A percentile compares a stretch with the other conserved stretches of the same genome.
Conservation (phyloP, 805 yeast genomes). For the Sungouiella thailandica region DNA sequence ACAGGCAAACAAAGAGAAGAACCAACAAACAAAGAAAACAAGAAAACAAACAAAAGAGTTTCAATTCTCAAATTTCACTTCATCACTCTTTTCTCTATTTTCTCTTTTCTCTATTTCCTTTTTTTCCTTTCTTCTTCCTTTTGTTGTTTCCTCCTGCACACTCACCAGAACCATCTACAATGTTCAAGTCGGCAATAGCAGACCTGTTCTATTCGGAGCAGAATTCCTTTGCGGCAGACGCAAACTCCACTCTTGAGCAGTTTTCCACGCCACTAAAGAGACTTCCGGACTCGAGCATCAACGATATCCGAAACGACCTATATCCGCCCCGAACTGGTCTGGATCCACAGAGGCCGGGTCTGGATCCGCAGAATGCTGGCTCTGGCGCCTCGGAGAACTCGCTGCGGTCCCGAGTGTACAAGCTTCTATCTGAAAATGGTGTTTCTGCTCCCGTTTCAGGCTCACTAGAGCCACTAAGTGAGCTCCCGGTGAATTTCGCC, state of each 20-base stretch:
- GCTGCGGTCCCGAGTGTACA: background rate
- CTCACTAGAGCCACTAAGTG: background rate
- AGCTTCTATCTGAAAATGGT: background rate
- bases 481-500: background rate
- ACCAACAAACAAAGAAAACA: constrained; percentile 1
- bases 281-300: constrained; percentile 9
- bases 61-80: too few relatives aligned
- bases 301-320: constrained; percentile 5
- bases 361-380: background rate
- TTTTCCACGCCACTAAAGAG: constrained; percentile 10
- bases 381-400: background rate
- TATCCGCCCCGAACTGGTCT: constrained; percentile 2
- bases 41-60: too few relatives aligned
- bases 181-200: constrained; percentile 4
- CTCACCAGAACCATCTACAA: too few relatives aligned
- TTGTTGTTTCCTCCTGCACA: too few relatives aligned
- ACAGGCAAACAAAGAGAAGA: background rate
- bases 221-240: constrained; percentile 3
- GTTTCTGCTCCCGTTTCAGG: background rate
- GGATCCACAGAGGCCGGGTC: background rate
- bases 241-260: constrained; percentile 3
- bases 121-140: too few relatives aligned
- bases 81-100: too few relatives aligned
- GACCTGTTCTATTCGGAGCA: constrained; percentile 7
- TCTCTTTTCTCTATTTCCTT: too few relatives aligned